Evolutionary conservation across 768 basidiomycete genomes (phyloP).

Genomic region (Mycena epipterygia): DNA sequence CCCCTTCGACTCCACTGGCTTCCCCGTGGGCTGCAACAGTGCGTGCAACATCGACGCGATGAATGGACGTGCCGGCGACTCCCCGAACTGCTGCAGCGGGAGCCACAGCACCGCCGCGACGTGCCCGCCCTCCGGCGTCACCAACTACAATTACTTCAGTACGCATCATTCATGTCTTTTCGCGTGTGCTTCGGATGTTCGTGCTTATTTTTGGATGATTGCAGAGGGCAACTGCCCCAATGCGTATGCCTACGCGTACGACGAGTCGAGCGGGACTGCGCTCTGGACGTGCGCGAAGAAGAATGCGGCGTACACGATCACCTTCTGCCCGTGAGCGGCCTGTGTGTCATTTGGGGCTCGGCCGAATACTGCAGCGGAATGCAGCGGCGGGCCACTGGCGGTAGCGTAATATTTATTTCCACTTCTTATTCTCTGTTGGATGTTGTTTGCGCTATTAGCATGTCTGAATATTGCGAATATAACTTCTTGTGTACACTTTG

Average conservation of each 20-base stretch:
- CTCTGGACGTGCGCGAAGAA: conserved; percentile 53
- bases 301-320: background rate
- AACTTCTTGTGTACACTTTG: no score
- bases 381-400: no score
- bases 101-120: conserved; percentile 48
- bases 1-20: conserved; percentile 20
- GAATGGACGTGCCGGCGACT: conserved; percentile 8
- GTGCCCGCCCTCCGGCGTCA: conserved; percentile 61
- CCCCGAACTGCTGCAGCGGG: conserved; percentile 27
- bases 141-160: conserved; percentile 24
- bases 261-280: conserved; percentile 54
- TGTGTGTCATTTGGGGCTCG: no score
- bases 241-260: conserved; percentile 55
- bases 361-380: no score
- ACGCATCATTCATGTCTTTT: background rate
- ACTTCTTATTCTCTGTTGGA: no score
- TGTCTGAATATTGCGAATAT: no score
- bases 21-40: conserved; percentile 24
- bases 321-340: conserved; percentile 4
- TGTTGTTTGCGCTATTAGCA: no score
- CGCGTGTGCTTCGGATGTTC: background rate
- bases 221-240: conserved; percentile 48
- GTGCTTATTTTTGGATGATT: background rate
- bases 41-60: conserved; percentile 8
- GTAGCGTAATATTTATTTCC: no score